These are phyloP conservation scores for Sordariomycetes sp. DNA, from an alignment of 2,329 filamentous ascomycete species.

Conservation along the genomic window DNA sequence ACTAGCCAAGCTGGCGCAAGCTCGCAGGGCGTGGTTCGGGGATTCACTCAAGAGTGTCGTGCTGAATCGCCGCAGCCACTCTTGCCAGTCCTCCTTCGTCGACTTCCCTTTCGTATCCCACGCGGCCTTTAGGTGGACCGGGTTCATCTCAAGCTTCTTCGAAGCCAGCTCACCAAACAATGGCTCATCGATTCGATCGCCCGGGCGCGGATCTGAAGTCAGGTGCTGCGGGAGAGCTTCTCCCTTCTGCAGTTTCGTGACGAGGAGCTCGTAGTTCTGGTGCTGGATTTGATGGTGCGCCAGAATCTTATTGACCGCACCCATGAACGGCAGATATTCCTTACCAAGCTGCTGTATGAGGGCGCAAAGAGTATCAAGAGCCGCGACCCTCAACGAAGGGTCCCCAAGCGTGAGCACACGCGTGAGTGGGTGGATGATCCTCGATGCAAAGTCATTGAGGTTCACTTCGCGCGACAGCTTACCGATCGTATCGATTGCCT, in stretches of 20 bases:
- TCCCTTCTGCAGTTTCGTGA: conserved; percentile 87
- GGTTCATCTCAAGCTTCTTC: conserved; percentile 95
- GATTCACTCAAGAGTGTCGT: conserved; percentile 92
- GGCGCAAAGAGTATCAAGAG: conserved; percentile 87
- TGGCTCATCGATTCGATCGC: conserved; percentile 67
- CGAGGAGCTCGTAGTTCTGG: conserved; percentile 82
- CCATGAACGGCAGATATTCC: conserved; percentile 90
- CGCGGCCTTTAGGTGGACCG: conserved; percentile 90
- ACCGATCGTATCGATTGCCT: conserved; percentile 88
- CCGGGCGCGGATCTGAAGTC: conserved; percentile 74
- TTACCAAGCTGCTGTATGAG: conserved; percentile 92
- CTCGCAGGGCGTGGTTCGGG: conserved; percentile 86
- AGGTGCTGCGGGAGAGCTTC: conserved; percentile 93
- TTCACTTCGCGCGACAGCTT: conserved; percentile 95
- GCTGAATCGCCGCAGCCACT: conserved; percentile 96
- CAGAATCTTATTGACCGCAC: conserved; percentile 82
- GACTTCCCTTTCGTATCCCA: conserved; percentile 97
- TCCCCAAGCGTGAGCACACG: conserved; percentile 70
- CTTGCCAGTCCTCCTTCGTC: conserved; percentile 97
- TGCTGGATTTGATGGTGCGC: conserved; percentile 73
- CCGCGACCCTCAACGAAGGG: conserved; percentile 62
- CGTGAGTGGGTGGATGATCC: conserved; percentile 89
- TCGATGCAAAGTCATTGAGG: conserved; percentile 89
- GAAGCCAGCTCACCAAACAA: conserved; percentile 74
- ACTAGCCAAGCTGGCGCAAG: conserved; percentile 83